phyloP scores from a whole-genome alignment of 2,329 filamentous ascomycete species.

The Microdochium trichocladiopsis region DNA sequence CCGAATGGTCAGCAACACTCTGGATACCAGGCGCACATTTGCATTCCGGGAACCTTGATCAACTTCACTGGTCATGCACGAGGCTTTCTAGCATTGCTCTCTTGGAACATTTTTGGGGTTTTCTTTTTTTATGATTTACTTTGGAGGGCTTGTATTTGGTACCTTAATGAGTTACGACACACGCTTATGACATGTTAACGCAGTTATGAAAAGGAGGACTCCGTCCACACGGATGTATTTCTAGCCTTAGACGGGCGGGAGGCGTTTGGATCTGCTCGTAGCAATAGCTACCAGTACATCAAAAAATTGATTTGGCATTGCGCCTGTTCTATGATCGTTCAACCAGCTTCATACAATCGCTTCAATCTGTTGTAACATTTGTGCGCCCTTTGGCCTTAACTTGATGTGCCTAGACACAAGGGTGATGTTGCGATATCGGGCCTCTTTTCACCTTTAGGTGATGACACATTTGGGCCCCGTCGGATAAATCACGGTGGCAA shows the following conservation, averaged over 20 bases:
- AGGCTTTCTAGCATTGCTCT: background rate
- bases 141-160: background rate
- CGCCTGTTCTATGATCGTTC: too few species aligned
- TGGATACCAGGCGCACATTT: background rate
- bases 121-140: background rate
- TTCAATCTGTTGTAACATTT: too few species aligned
- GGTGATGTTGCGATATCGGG: too few species aligned
- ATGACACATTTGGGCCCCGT: too few species aligned
- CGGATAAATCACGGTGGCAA: too few species aligned
- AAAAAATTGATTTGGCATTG: background rate
- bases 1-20: background rate
- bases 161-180: background rate
- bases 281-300: background rate
- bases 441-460: too few species aligned
- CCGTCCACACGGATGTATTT: background rate
- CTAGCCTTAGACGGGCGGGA: background rate
- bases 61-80: background rate
- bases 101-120: background rate
- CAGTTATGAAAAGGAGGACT: background rate
- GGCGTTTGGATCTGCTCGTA: background rate
- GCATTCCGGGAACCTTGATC: background rate
- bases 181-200: background rate
- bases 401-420: too few species aligned
- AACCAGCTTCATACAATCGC: too few species aligned
- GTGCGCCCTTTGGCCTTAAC: too few species aligned